Conservation (phyloP, 768 basidiomycete species). For the Coprinellus micaceus region DNA sequence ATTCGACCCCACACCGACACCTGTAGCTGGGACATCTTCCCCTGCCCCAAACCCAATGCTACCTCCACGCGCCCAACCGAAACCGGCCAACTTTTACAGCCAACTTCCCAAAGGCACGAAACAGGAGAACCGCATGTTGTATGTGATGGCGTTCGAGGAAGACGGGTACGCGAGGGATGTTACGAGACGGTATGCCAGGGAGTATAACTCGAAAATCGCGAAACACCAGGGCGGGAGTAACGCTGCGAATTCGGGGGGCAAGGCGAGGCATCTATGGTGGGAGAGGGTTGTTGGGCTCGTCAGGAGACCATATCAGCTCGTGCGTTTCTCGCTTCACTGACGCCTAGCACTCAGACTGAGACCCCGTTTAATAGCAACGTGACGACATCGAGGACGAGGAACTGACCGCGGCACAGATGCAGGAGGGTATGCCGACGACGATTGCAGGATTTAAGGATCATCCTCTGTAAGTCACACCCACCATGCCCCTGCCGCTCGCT, state of each 20-base stretch:
- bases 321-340: constrained; percentile 33
- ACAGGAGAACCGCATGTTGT: constrained; percentile 81
- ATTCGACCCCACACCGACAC: constrained; percentile 66
- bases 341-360: neutral
- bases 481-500: neutral
- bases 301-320: constrained; percentile 77
- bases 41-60: constrained; percentile 9
- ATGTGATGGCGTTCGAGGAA: constrained; percentile 93
- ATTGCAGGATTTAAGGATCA: constrained; percentile 94
- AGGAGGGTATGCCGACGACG: constrained; percentile 90
- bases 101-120: constrained; percentile 14
- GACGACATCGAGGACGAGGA: constrained; percentile 94
- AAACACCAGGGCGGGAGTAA: constrained; percentile 66
- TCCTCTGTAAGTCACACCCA: constrained; percentile 58
- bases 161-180: constrained; percentile 91
- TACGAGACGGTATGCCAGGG: constrained; percentile 81
- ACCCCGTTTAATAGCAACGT: constrained; percentile 56
- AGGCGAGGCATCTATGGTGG: constrained; percentile 85
- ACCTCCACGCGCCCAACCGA: constrained; percentile 12
- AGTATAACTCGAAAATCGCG: constrained; percentile 76
- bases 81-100: constrained; percentile 19
- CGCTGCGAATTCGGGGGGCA: constrained; percentile 36
- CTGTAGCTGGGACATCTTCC: constrained; percentile 8
- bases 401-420: constrained; percentile 68
- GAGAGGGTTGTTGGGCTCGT: constrained; percentile 58